Base-by-base conservation (phyloP, 2,329 filamentous ascomycete species). In the Aaosphaeria pasadenensis region DNA sequence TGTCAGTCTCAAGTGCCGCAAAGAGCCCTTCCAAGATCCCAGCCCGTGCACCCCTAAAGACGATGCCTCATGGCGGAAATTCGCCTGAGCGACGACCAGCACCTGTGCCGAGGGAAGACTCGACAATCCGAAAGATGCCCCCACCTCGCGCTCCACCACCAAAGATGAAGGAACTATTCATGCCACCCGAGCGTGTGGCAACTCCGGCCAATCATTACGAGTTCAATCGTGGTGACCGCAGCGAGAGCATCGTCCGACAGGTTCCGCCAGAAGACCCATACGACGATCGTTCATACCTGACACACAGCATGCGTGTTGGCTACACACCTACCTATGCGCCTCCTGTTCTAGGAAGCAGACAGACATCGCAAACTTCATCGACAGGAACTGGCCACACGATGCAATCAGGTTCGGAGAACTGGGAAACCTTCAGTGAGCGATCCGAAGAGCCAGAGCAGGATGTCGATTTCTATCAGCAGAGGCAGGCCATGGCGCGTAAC, bases 381-480 rank as follows among this genome's bases (percentile, higher is more conserved):
- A 68, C 59, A 24, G 60, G 59, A 13, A 69, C 58, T 13, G 72
- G 76, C 24, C 74, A 74, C n/a, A 89, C 87, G 1, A 79, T 79
- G 24, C 79, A 88, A 29, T 90, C 88, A 5, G 89, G 89, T 1
- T 95, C 89, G 4, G 92, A 97, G 72, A 97, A 97, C 69, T 97
- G 92, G 92, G 92, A 97, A 71, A 96, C 91, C 7, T 97, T 94
- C 61, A 91, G 94, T 59, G 89, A 95, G 67, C 84, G 81, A 56
- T 90, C 87, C 52, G 86, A 90, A 61, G 83, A 86, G 60, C 78
- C 80, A 0, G 70, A 72, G 54, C 61, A 59, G 28, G 91, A 96
- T 65, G 85, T 85, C 4, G 89, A 94, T 51, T 79, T 83, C 7
- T 95, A 95, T 70, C 89, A 89, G 63, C 87, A 88, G 55, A 81